Percentiles rank a stretch among this genome's conserved stretches.
Evolutionary conservation across 2,329 filamentous ascomycete species (phyloP).

Genomic region (Nannizziopsis arthrosporioides): DNA sequence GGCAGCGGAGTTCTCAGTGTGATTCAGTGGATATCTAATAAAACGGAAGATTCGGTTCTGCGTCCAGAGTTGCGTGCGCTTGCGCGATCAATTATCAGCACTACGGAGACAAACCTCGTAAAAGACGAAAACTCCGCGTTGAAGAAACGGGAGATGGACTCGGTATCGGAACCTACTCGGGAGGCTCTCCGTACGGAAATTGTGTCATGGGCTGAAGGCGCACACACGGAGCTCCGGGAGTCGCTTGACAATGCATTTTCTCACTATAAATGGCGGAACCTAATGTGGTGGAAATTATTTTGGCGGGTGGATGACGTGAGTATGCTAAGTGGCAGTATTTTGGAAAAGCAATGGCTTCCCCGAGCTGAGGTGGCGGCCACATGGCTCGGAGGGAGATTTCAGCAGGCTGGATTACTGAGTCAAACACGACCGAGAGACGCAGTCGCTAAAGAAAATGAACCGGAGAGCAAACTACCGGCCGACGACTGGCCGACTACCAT

Average conservation of each 20-base stretch:
- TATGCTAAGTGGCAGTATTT: conserved; percentile 67
- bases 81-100: conserved; percentile 52
- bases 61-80: conserved; percentile 57
- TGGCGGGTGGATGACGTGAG: conserved; percentile 89
- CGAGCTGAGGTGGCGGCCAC: conserved; percentile 71
- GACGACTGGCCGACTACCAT: conserved; percentile 63
- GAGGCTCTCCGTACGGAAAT: conserved; percentile 48
- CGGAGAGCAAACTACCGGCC: conserved; percentile 22
- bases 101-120: conserved; percentile 26
- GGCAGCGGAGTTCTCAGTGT: conserved; percentile 57
- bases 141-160: conserved; percentile 22
- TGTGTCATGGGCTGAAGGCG: conserved; percentile 61
- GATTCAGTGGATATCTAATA: conserved; percentile 50
- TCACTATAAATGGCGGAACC: conserved; percentile 62
- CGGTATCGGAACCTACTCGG: conserved; percentile 36
- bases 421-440: background rate
- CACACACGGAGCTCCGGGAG: conserved; percentile 71
- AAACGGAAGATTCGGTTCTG: conserved; percentile 37
- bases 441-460: background rate
- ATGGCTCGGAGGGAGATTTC: conserved; percentile 66
- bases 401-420: conserved; percentile 47
- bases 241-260: conserved; percentile 67
- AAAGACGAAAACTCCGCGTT: conserved; percentile 22
- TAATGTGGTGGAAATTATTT: conserved; percentile 90
- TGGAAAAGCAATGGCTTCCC: conserved; percentile 64